phyloP scores from a whole-genome alignment of 208 protist genomes.

The Leptomonas seymouri region DNA sequence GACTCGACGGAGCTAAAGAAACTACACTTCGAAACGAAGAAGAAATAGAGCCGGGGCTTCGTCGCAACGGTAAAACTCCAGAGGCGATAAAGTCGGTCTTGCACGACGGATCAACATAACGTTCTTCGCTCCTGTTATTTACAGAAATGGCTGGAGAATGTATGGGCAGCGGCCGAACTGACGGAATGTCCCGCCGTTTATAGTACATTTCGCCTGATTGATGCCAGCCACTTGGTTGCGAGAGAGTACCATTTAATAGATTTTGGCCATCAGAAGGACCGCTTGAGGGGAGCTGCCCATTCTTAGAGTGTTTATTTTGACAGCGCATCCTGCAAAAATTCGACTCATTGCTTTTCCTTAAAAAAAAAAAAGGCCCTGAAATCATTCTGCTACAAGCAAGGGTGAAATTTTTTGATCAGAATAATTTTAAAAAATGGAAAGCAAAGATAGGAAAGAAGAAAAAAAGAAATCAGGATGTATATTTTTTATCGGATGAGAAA shows the following conservation, averaged over 20 bases:
- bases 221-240: neutral
- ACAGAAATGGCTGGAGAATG: neutral
- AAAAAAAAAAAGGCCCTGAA: neutral
- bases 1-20: slow-evolving; percentile 13
- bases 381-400: too few species aligned
- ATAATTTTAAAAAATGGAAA: too few species aligned
- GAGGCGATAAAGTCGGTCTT: neutral
- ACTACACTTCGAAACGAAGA: slow-evolving; percentile 1
- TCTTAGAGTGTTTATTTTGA: neutral
- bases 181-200: neutral
- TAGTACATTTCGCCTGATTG: neutral
- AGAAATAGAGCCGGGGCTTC: neutral
- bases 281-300: neutral
- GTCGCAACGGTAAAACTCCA: neutral
- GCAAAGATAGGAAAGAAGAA: too few species aligned
- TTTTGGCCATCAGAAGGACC: neutral
- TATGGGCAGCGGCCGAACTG: slow-evolving; percentile 1
- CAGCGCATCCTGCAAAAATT: slow-evolving; percentile 2
- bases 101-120: neutral
- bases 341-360: neutral
- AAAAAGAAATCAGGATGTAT: too few species aligned
- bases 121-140: neutral
- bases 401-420: too few species aligned
- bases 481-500: too few species aligned
- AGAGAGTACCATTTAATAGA: slow-evolving; percentile 6